Percentiles rank a stretch among this genome's conserved stretches.
These are phyloP conservation scores for Mrakia gelida DNA, from an alignment of 768 basidiomycete genomes.

Conservation along the genomic window DNA sequence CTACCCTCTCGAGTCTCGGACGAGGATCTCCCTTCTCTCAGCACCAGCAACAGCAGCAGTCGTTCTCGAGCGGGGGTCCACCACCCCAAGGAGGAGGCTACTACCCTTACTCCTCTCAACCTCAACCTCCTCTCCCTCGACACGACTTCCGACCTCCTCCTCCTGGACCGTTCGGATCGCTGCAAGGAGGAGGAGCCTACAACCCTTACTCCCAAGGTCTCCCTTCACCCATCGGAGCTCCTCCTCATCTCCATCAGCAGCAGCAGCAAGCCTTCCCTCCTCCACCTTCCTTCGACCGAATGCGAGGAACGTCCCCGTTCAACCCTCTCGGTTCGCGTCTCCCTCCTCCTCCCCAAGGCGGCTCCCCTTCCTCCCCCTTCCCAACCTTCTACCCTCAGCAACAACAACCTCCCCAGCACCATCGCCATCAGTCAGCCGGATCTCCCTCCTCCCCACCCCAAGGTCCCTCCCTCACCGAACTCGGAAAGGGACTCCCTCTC, in stretches of 20 bases:
- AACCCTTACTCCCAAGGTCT: constrained; percentile 26
- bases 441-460: constrained; percentile 16
- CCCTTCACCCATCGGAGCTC: constrained; percentile 9
- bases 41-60: constrained; percentile 24
- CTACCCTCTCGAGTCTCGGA: background rate
- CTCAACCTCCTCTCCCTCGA: background rate
- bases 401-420: background rate
- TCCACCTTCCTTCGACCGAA: background rate
- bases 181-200: background rate
- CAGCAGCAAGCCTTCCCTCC: background rate
- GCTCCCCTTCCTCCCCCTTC: background rate
- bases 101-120: background rate
- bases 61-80: constrained; percentile 6
- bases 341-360: background rate
- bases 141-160: constrained; percentile 14
- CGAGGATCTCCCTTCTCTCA: background rate
- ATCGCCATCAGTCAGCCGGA: background rate
- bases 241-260: background rate
- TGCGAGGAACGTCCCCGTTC: background rate
- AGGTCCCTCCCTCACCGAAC: constrained; percentile 49
- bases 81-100: background rate
- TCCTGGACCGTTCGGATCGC: background rate
- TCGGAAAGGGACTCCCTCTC: constrained; percentile 85
- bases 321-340: background rate
- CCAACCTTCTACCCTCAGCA: constrained; percentile 13